phyloP scores from a whole-genome alignment of 768 basidiomycete genomes.

The Pulveroboletus sp. region DNA sequence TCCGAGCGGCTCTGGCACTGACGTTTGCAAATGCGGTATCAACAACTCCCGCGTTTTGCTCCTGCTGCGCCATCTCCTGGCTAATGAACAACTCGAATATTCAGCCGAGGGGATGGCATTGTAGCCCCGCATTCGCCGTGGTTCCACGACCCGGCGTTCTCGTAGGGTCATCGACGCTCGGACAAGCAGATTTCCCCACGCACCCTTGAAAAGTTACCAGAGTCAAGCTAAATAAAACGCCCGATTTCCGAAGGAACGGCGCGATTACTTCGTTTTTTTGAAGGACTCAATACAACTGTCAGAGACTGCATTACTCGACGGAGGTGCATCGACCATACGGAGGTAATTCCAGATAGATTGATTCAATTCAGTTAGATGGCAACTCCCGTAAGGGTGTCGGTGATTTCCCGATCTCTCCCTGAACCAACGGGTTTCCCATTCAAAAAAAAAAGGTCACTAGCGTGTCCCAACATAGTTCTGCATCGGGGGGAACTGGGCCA shows the following conservation, averaged over 20 bases:
- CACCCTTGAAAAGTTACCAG: neutral
- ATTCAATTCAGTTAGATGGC: constrained; percentile 9
- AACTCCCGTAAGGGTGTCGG: constrained; percentile 9
- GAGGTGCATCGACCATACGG: neutral
- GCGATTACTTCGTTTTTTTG: neutral
- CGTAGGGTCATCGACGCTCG: neutral
- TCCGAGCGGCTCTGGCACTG: neutral
- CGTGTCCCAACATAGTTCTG: neutral
- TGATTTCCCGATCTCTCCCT: constrained; percentile 3
- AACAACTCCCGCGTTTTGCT: neutral
- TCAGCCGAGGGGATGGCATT: neutral
- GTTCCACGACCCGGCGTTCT: neutral
- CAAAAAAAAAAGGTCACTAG: neutral
- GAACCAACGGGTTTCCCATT: constrained; percentile 2
- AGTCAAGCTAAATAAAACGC: constrained; percentile 4
- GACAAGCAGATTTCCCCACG: neutral
- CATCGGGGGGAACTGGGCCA: neutral
- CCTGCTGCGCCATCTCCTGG: neutral
- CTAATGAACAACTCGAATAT: neutral
- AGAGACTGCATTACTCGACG: neutral
- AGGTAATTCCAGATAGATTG: neutral
- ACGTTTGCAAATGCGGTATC: neutral
- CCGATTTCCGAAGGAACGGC: constrained; percentile 2
- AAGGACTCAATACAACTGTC: too few relatives aligned
- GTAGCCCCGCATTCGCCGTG: neutral